Base-by-base conservation (phyloP, 2,329 filamentous ascomycete species). In the Sclerotinia borealis region DNA sequence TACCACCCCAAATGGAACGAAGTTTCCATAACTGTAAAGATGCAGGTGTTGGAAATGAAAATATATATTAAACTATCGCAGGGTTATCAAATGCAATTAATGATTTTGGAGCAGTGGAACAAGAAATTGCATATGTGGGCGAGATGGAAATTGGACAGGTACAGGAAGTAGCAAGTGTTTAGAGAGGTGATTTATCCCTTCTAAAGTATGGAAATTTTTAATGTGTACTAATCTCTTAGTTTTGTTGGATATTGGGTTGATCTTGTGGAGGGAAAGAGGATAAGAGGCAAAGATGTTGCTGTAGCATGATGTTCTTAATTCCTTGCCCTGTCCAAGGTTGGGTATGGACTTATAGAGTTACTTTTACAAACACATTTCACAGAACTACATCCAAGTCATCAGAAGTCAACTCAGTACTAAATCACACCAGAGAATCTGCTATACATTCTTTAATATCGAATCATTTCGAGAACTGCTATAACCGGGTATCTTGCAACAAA, bases 161-260 rank as follows among this genome's bases (percentile, higher is more conserved):
- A 49, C 10, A 17, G 10, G 36, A 3, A n/a, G 1, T 5, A 31
- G 3, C 0, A 55, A 29, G 17, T 2, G 0, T 55, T 13, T 19
- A 3, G 2, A 3, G 10, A 5, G 3, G 4, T 1, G 2, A n/a
- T n/a, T 6, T 1, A 29, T 29, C 2, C 5, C 15, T n/a, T 22
- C n/a, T 55, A 3, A 1, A 31, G 13, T 27, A 29, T 29, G 9
- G 10, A 9, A 29, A 8, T 13, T 2, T 4, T 15, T 6, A 22
- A 10, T 41, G 9, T 31, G 10, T 3, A 41, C n/a, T n/a, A 39
- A 10, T 29, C 7, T 9, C 11, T 55, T 31, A 0, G 1, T 17
- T 39, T 25, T 27, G 22, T 31, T 31, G 13, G 6, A n/a, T 4
- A 2, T 4, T 29, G 1, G 9, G 6, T 10, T 4, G 11, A 6